Base-by-base conservation (phyloP, 2,329 filamentous ascomycete genomes). In the Beauveria brongniartii region DNA sequence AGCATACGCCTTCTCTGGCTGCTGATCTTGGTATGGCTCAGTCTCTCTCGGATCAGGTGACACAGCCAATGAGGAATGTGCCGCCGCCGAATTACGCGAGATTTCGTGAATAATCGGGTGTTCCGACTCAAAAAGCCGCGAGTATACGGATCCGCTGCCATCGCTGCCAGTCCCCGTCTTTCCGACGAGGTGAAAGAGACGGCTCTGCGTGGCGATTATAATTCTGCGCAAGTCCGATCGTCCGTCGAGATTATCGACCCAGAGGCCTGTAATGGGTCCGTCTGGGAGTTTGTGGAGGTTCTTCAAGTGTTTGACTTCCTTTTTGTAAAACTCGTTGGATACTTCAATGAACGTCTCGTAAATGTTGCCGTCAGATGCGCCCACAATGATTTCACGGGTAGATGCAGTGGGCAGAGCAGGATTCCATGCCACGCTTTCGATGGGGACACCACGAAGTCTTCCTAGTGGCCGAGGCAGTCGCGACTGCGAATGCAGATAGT, bases 291-390 rank as follows among this genome's bases (percentile, higher is more conserved):
- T 92, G 72, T 92, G 92, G 22, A 99, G 82, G 41, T 82, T 83
- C 73, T 93, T 93, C 63, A 96, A 76, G 72, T 96, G 96, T 74
- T 91, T 92, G 72, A 99, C 94, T 73, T 97, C 92, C 70, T 93
- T 89, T 66, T 91, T 85, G 75, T 97, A 97, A 75, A 97, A 97
- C 72, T 97, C 94, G 54, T 89, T 92, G 16, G 91, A 90, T 3
- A 92, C 92, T 73, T 99, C 94, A 69, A 99, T 93, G 69, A 91
- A 97, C 20, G 88, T 88, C 75, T 99, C 94, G 75, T 96, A 97
- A 37, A 99, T 85, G 72, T 91, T 94, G 28, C 94, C 94, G 74
- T 97, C 94, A n/a, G 90, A 86, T 10, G 92, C 88, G 40, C 94
- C 94, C 37, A 99, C 76, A 9, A 99, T 78, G 43, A 99, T 97